These are phyloP conservation scores for Fistulifera pelliculosa DNA, from an alignment of 108 stramenopile species.

Conservation along the genomic window DNA sequence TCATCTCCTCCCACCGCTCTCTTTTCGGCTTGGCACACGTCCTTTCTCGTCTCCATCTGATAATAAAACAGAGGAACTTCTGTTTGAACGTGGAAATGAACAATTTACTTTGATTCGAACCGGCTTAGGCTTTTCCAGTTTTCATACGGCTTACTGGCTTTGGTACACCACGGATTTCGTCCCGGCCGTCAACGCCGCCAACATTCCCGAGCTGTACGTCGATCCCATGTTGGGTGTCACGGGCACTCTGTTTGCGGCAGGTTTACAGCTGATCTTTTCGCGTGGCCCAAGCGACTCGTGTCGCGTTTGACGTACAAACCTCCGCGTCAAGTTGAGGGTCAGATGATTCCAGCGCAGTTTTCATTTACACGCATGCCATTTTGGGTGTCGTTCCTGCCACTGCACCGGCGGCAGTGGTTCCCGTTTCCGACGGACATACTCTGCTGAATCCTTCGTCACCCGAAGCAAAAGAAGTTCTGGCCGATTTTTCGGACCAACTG, in stretches of 20 bases:
- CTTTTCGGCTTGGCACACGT: too few species aligned
- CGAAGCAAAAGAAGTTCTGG: constrained; percentile 15
- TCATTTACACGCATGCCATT: constrained; percentile 4
- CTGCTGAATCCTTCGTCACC: constrained; percentile 6
- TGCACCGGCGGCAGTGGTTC: not conserved
- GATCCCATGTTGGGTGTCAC: constrained; percentile 14
- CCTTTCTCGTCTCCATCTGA: constrained; percentile 1
- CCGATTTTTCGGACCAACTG: constrained; percentile 7
- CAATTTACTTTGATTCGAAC: constrained; percentile 17
- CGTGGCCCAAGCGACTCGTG: constrained; percentile 14
- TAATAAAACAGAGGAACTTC: constrained; percentile 9
- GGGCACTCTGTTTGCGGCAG: constrained; percentile 7
- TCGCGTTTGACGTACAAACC: not conserved
- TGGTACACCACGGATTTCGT: constrained; percentile 28
- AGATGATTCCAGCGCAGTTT: constrained; percentile 5
- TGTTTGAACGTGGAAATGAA: constrained; percentile 35
- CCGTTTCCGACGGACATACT: not conserved
- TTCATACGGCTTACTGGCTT: constrained; percentile 22
- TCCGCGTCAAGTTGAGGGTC: too few species aligned
- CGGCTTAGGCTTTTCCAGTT: constrained; percentile 15
- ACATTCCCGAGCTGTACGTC: constrained; percentile 13
- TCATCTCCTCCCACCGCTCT: too few species aligned
- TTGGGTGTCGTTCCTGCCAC: not conserved
- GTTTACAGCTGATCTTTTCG: constrained; percentile 12
- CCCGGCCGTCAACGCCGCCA: constrained; percentile 19